A percentile compares a stretch with the other conserved stretches of the same genome.
Evolutionary conservation across 805 yeast genomes (phyloP).

Genomic region (Kluyveromyces wickerhamii): DNA sequence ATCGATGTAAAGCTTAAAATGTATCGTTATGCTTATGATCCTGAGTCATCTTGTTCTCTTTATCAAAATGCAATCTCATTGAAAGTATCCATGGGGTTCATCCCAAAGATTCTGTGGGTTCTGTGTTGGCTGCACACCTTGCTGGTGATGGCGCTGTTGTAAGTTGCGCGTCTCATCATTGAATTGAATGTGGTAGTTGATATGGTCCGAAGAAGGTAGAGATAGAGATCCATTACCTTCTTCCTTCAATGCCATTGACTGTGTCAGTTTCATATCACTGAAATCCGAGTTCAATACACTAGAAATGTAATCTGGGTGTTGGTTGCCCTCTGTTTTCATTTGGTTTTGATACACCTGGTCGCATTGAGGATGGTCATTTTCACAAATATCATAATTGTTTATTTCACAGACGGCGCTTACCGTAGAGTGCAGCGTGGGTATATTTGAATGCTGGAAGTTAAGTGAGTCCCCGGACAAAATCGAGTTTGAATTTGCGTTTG

Average conservation of each 20-base stretch:
- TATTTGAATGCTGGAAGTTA: slow-evolving; percentile 2
- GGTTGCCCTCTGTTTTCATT: neutral
- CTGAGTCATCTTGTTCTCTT: no score
- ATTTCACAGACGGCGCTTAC: slow-evolving; percentile 8
- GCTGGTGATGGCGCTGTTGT: no score
- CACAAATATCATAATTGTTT: slow-evolving; percentile 7
- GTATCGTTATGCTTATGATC: no score
- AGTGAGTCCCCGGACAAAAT: neutral
- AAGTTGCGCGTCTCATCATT: neutral
- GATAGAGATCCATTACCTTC: neutral
- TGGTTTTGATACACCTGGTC: neutral
- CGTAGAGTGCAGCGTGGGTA: neutral
- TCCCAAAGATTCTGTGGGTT: slow-evolving; percentile 1
- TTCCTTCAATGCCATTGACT: slow-evolving; percentile 1
- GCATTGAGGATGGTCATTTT: neutral
- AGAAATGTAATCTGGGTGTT: slow-evolving; percentile 2
- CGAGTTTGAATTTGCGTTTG: neutral
- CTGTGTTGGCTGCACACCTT: neutral
- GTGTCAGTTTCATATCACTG: slow-evolving; percentile 1
- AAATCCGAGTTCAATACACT: slow-evolving; percentile 3
- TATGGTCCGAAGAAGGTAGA: no score
- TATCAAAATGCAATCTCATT: no score
- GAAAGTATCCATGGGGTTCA: slow-evolving; percentile 1
- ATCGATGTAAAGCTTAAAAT: no score
- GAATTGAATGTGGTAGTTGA: neutral